Conservation (phyloP, 768 basidiomycete genomes). For the Porpolomopsis calyptriformis region DNA sequence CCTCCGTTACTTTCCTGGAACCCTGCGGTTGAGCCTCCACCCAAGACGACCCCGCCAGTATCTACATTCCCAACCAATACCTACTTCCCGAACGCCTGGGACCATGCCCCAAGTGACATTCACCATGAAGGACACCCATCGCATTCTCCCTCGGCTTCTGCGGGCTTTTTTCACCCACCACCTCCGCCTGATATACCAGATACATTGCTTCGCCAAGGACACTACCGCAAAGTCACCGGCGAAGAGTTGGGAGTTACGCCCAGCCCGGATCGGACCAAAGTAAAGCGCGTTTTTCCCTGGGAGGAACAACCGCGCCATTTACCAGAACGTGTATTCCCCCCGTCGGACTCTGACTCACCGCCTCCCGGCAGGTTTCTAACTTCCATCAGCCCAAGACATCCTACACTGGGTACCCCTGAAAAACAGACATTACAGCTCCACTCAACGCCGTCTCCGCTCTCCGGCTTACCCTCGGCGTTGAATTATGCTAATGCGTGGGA, state of each 20-base stretch:
- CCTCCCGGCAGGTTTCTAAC: conserved; percentile 35
- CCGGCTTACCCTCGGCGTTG: conserved; percentile 47
- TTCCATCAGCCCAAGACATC: conserved; percentile 27
- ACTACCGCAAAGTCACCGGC: conserved; percentile 59
- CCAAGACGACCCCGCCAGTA: conserved; percentile 41
- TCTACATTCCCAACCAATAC: conserved; percentile 62
- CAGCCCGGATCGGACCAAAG: conserved; percentile 60
- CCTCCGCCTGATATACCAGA: conserved; percentile 55
- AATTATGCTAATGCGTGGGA: conserved; percentile 83
- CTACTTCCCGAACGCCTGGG: conserved; percentile 84
- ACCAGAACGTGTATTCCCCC: conserved; percentile 67
- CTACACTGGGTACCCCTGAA: conserved; percentile 25
- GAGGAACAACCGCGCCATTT: conserved; percentile 61
- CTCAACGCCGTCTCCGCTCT: conserved; percentile 29
- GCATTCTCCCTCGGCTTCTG: conserved; percentile 28
- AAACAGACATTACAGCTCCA: conserved; percentile 11
- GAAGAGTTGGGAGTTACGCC: conserved; percentile 34
- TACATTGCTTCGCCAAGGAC: conserved; percentile 54
- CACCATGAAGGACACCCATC: conserved; percentile 28
- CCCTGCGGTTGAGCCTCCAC: conserved; percentile 70
- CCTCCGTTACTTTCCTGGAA: conserved; percentile 72
- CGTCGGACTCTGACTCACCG: conserved; percentile 48
- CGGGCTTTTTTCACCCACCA: conserved; percentile 51
- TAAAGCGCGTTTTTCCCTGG: conserved; percentile 90
- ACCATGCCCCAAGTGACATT: conserved; percentile 39